These are phyloP conservation scores for Nemania serpens DNA, from an alignment of 2,329 filamentous ascomycete genomes.

Conservation along the genomic window DNA sequence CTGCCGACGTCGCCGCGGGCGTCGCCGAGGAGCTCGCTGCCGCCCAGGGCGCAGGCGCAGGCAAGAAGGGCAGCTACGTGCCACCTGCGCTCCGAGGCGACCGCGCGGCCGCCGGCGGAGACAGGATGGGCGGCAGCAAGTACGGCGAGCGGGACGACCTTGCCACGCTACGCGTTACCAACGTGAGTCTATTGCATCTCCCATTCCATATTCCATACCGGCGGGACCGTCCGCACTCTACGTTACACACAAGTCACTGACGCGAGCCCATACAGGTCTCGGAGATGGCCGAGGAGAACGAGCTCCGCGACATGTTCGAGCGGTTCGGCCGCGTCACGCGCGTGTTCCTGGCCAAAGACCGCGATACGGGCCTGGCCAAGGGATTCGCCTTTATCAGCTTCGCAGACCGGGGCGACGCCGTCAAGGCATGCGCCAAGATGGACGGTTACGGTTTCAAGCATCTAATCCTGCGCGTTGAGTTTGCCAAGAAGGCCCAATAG, in stretches of 20 bases:
- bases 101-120: constrained; percentile 64
- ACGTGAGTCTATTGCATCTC: constrained; percentile 67
- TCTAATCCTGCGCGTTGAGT: constrained; percentile 84
- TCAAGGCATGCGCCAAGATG: constrained; percentile 95
- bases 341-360: constrained; percentile 97
- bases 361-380: constrained; percentile 94
- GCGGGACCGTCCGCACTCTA: not conserved
- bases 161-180: constrained; percentile 95
- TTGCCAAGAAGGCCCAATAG: constrained; percentile 73
- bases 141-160: constrained; percentile 93
- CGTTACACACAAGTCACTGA: not conserved
- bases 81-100: constrained; percentile 87
- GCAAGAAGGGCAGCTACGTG: constrained; percentile 85
- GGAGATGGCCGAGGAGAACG: constrained; percentile 94
- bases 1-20: constrained; percentile 58
- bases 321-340: constrained; percentile 94
- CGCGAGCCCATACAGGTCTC: constrained; percentile 67
- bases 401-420: constrained; percentile 85
- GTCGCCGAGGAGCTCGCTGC: constrained; percentile 55
- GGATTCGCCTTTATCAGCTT: constrained; percentile 99
- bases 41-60: constrained; percentile 52
- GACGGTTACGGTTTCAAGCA: constrained; percentile 92
- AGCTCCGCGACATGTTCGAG: constrained; percentile 97
- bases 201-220: not conserved
- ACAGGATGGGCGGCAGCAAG: constrained; percentile 85